These are phyloP conservation scores for Spiromastix sp. DNA, from an alignment of 2,329 filamentous ascomycete species.

Conservation along the genomic window DNA sequence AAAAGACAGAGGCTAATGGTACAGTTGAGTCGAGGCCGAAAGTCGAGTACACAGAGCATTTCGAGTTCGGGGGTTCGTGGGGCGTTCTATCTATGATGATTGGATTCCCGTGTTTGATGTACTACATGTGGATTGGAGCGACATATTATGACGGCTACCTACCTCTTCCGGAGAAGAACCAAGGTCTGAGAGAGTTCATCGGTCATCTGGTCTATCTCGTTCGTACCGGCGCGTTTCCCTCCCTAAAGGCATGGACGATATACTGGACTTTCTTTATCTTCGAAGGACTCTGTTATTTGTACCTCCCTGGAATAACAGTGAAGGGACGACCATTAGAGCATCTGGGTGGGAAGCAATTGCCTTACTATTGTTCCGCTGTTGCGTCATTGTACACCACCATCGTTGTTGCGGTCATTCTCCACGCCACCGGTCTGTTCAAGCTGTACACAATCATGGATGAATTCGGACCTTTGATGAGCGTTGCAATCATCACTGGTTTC, in stretches of 20 bases:
- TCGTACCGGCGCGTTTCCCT: constrained; percentile 77
- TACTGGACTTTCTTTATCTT: constrained; percentile 92
- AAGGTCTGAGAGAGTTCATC: constrained; percentile 62
- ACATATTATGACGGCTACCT: constrained; percentile 83
- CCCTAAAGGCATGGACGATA: constrained; percentile 72
- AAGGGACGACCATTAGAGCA: constrained; percentile 83
- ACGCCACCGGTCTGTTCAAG: constrained; percentile 75
- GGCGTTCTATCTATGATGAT: constrained; percentile 81
- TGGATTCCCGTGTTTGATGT: constrained; percentile 90
- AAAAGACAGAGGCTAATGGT: constrained; percentile 5
- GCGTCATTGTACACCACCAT: constrained; percentile 83
- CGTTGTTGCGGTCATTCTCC: constrained; percentile 56
- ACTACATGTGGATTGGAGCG: constrained; percentile 97
- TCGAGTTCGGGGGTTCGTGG: constrained; percentile 80
- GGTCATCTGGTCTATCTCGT: constrained; percentile 60
- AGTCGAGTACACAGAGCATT: constrained; percentile 41
- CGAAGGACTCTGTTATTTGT: constrained; percentile 71
- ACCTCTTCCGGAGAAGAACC: constrained; percentile 54
- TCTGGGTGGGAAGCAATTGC: constrained; percentile 71
- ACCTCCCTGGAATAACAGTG: constrained; percentile 76
- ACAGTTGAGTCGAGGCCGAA: constrained; percentile 21
- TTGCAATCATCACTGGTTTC: constrained; percentile 86
- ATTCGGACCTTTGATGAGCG: constrained; percentile 85
- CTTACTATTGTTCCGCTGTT: constrained; percentile 90
- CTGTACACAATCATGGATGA: constrained; percentile 90